Percentiles rank a stretch among this genome's conserved stretches.
Evolutionary conservation across 495 filamentous ascomycete genomes (phyloP).

Genomic region (Tuber brumale): DNA sequence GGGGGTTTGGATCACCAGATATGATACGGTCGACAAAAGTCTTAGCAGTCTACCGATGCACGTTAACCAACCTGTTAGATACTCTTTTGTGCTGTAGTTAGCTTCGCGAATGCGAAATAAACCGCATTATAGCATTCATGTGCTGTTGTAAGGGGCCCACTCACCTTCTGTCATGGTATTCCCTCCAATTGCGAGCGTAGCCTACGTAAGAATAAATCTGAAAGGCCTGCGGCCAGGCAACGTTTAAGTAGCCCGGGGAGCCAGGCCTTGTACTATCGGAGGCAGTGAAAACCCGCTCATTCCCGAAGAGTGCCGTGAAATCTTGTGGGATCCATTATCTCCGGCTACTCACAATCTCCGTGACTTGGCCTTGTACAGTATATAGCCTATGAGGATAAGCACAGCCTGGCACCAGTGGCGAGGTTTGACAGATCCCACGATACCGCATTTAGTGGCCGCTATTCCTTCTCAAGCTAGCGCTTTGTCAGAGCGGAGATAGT

Average conservation of each 20-base stretch:
- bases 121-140: neutral
- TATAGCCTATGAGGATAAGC: too few species aligned
- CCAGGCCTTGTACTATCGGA: neutral
- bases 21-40: neutral
- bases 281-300: neutral
- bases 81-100: neutral
- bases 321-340: too few species aligned
- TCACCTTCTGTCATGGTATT: neutral
- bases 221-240: neutral
- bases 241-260: neutral
- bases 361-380: too few species aligned
- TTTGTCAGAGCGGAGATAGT: too few species aligned
- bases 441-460: too few species aligned
- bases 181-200: neutral
- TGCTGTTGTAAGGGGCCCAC: neutral
- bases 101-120: neutral
- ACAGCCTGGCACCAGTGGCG: too few species aligned
- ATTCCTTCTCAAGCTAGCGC: too few species aligned
- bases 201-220: neutral
- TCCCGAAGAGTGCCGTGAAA: neutral
- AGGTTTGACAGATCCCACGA: too few species aligned
- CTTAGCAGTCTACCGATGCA: neutral
- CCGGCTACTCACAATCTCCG: too few species aligned
- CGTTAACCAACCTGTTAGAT: neutral
- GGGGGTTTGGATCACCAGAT: neutral